Percentiles rank a stretch among this genome's conserved stretches.
Conservation (phyloP, 2,329 filamentous ascomycete species). For the Aspergillus hiratsukae region DNA sequence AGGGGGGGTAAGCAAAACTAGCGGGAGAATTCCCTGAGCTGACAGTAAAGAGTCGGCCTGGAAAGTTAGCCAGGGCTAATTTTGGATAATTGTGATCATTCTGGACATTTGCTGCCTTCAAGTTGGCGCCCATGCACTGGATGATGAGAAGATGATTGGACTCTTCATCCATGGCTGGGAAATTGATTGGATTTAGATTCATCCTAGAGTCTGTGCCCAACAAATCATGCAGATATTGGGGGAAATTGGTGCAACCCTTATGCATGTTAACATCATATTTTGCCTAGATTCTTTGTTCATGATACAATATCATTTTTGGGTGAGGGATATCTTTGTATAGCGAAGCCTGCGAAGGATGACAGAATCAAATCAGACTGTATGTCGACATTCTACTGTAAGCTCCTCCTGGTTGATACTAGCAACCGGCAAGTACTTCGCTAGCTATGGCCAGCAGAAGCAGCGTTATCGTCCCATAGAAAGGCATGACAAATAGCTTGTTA, state of each 20-base stretch:
- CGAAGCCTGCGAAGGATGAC: background rate
- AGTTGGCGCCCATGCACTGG: constrained; percentile 16
- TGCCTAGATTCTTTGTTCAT: background rate
- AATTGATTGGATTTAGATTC: constrained; percentile 14
- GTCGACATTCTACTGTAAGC: background rate
- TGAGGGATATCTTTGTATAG: background rate
- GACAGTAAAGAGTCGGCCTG: constrained; percentile 7
- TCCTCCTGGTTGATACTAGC: background rate
- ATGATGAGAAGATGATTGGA: constrained; percentile 12
- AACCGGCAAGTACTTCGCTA: background rate
- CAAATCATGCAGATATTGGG: constrained; percentile 4
- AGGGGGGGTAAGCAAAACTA: constrained; percentile 4
- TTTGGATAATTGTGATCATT: constrained; percentile 18
- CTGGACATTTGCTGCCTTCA: constrained; percentile 3
- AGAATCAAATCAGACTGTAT: background rate
- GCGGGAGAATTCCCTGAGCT: background rate
- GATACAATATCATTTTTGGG: background rate
- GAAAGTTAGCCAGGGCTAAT: constrained; percentile 16
- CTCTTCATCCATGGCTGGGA: constrained; percentile 9
- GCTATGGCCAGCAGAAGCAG: background rate
- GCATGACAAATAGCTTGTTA: background rate
- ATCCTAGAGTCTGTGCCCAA: constrained; percentile 8
- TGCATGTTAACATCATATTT: background rate
- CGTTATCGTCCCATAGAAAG: background rate
- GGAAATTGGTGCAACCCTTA: constrained; percentile 1